These are phyloP conservation scores for Penicillium canescens DNA, from an alignment of 495 filamentous ascomycete genomes.

Conservation along the genomic window DNA sequence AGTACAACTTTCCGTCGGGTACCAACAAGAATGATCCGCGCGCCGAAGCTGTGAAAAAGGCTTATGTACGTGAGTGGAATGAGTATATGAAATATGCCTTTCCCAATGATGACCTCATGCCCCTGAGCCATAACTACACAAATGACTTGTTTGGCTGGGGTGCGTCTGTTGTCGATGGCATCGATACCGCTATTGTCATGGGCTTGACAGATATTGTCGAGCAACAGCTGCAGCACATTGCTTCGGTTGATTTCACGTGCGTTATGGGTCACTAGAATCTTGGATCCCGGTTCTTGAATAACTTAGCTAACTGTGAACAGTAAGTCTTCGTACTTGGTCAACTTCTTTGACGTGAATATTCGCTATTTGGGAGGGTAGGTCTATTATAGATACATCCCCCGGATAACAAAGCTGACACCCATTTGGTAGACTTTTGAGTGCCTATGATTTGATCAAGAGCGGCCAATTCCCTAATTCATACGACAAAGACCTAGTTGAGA, in stretches of 20 bases:
- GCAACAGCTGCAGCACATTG: conserved; percentile 21
- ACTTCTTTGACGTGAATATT: conserved; percentile 25
- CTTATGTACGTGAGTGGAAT: conserved; percentile 22
- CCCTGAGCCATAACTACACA: conserved; percentile 17
- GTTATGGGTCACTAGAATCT: not conserved
- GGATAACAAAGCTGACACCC: too few relatives aligned
- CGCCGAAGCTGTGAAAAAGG: conserved; percentile 20
- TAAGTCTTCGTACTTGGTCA: conserved; percentile 15
- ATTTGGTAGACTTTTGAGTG: conserved; percentile 15
- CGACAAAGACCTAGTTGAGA: conserved; percentile 17
- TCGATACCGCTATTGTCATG: conserved; percentile 26
- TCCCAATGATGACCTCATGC: conserved; percentile 17
- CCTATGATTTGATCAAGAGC: conserved; percentile 26
- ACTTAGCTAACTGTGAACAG: conserved; percentile 6
- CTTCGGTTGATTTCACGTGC: conserved; percentile 22
- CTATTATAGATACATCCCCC: not conserved
- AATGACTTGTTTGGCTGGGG: conserved; percentile 26
- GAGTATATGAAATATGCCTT: conserved; percentile 22
- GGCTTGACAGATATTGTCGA: conserved; percentile 25
- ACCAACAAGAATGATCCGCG: conserved; percentile 20
- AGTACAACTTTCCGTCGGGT: conserved; percentile 19
- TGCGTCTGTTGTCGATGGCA: conserved; percentile 22
- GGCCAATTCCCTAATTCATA: conserved; percentile 18
- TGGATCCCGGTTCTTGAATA: not conserved
- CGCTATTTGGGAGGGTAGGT: conserved; percentile 22